Evolutionary conservation across 148 eudicot species (phyloP).

Genomic region (Silene conica): DNA sequence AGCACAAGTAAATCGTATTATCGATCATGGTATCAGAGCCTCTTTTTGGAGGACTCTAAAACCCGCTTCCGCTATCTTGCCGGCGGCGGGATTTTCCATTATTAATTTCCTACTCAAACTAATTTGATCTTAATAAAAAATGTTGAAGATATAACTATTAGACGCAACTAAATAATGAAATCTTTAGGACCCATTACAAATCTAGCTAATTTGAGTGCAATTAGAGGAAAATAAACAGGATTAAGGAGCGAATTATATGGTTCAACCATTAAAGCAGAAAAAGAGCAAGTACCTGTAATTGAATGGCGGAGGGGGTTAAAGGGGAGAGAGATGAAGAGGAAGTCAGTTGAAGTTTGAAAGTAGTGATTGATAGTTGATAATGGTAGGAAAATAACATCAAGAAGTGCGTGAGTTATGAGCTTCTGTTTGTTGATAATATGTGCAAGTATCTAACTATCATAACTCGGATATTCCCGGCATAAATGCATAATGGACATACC

Average conservation of each 20-base stretch:
- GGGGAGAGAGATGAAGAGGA: not conserved
- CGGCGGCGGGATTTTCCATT: too few species aligned
- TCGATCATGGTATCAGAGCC: too few species aligned
- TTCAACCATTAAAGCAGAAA: not conserved
- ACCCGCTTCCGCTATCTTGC: too few species aligned
- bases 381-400: not conserved
- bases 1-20: too few species aligned
- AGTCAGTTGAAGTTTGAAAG: not conserved
- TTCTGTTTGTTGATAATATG: not conserved
- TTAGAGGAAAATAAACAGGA: not conserved
- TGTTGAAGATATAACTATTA: too few species aligned
- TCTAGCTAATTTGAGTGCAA: not conserved
- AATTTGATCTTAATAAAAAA: too few species aligned
- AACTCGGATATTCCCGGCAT: slow-evolving; percentile 21
- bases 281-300: slow-evolving; percentile 16
- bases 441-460: slow-evolving; percentile 14
- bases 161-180: slow-evolving; percentile 1
- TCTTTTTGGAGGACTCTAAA: too few species aligned
- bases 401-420: not conserved
- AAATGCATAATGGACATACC: too few species aligned
- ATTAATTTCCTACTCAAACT: too few species aligned
- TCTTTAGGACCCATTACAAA: slow-evolving; percentile 20
- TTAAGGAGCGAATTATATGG: slow-evolving; percentile 5
- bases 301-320: not conserved
- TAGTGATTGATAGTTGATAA: too few species aligned